A percentile compares a stretch with the other conserved stretches of the same genome.
Conservation (phyloP, 1,284 basidiomycete genomes). For the Trichosporon inkin region DNA sequence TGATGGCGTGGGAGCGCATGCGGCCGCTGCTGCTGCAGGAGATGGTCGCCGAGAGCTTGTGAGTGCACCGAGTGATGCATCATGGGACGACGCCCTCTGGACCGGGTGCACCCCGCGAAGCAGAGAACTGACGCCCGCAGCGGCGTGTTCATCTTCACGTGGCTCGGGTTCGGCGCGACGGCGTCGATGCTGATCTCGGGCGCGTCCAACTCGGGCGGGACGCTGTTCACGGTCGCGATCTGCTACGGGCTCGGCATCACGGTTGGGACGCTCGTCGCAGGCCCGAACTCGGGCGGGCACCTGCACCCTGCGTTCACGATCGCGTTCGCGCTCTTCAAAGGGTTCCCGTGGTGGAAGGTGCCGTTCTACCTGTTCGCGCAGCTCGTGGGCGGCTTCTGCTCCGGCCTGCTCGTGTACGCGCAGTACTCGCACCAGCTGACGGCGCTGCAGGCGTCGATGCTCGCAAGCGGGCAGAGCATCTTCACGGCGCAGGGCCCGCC, state of each 20-base stretch:
- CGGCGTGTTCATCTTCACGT: constrained; percentile 17
- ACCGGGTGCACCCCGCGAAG: background rate
- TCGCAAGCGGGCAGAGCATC: constrained; percentile 1
- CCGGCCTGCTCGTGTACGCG: background rate
- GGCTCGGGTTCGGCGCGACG: constrained; percentile 16
- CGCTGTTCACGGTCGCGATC: constrained; percentile 11
- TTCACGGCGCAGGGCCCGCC: constrained; percentile 8
- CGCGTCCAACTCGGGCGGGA: background rate
- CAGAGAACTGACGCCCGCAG: background rate
- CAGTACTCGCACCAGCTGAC: background rate
- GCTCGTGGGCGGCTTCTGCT: constrained; percentile 27
- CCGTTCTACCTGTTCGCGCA: constrained; percentile 34
- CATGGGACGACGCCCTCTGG: no score
- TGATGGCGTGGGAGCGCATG: constrained; percentile 11
- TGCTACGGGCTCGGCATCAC: constrained; percentile 14
- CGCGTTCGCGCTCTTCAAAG: constrained; percentile 22
- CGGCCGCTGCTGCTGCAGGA: constrained; percentile 14
- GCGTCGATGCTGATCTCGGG: background rate
- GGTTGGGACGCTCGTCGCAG: constrained; percentile 8
- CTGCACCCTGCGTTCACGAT: constrained; percentile 27
- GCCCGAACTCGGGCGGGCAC: constrained; percentile 24
- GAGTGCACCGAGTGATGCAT: no score
- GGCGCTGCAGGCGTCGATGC: background rate
- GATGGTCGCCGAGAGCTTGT: constrained; percentile 17
- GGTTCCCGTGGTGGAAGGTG: constrained; percentile 37